Conservation (phyloP, 192 early-diverging fungal species). For the Gigaspora rosea region DNA sequence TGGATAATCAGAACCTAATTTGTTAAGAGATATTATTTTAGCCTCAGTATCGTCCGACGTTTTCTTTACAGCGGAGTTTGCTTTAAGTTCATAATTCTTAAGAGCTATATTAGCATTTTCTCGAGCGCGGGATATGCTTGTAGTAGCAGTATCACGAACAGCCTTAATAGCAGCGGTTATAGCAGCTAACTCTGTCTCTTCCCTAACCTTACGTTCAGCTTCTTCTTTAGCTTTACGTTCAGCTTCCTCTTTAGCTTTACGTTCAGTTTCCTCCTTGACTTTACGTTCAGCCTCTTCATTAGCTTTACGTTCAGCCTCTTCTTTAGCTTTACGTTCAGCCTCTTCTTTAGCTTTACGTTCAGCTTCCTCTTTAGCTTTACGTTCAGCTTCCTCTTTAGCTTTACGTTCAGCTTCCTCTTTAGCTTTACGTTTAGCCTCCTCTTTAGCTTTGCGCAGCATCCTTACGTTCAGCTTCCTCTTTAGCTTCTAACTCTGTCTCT, state of each 20-base stretch:
- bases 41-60: background rate
- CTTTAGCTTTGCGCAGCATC: background rate
- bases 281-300: background rate
- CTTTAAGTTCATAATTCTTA: background rate
- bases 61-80: background rate
- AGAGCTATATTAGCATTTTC: background rate
- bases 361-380: background rate
- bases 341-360: background rate
- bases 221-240: background rate
- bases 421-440: background rate
- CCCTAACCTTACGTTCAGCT: background rate
- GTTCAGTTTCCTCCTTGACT: background rate
- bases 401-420: background rate
- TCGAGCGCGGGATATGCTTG: too few relatives aligned
- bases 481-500: background rate
- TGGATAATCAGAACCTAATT: background rate
- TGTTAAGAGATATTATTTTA: background rate
- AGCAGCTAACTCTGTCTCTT: background rate
- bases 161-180: background rate
- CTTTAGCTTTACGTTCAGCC: background rate
- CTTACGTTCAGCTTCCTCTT: conserved; percentile 10
- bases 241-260: background rate
- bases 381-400: background rate
- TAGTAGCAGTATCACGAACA: background rate
- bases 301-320: background rate